Percentiles rank a stretch among this genome's conserved stretches.
Evolutionary conservation across 805 yeast species (phyloP).

Genomic region (Barnettozyma pratensis): DNA sequence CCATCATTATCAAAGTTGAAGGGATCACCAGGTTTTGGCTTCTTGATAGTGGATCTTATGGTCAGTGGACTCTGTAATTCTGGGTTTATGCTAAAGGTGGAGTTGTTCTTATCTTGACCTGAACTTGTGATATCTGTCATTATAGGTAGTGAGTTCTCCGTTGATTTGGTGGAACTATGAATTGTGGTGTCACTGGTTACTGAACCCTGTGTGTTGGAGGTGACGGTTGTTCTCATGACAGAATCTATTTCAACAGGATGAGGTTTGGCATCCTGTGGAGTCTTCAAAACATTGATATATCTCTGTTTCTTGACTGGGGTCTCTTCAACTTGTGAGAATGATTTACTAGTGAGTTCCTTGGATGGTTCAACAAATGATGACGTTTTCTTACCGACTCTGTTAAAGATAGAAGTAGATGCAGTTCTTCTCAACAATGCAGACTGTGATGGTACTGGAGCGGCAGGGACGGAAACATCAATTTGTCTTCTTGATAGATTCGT

Average conservation of each 20-base stretch:
- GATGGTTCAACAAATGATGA: background rate
- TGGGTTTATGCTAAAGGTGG: background rate
- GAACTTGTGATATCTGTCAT: conserved; percentile 2
- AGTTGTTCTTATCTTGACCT: background rate
- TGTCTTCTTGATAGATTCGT: conserved; percentile 21
- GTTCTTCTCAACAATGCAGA: conserved; percentile 8
- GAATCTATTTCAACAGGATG: background rate
- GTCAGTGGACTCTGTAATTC: conserved; percentile 19
- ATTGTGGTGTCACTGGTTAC: conserved; percentile 2
- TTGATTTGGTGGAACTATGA: background rate
- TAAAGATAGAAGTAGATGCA: conserved; percentile 19
- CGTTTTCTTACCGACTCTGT: conserved; percentile 23
- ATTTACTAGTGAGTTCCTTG: conserved; percentile 4
- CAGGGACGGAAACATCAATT: conserved; percentile 24
- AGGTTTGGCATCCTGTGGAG: conserved; percentile 10
- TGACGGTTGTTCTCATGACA: background rate
- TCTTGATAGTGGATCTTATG: conserved; percentile 14
- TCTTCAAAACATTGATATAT: conserved; percentile 13
- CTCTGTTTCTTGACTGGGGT: conserved; percentile 24
- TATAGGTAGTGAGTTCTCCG: background rate
- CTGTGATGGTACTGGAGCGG: conserved; percentile 6
- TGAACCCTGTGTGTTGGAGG: background rate
- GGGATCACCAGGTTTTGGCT: conserved; percentile 15
- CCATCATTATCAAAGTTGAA: conserved; percentile 8
- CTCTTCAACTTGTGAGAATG: conserved; percentile 25